phyloP scores from a whole-genome alignment of 1,284 basidiomycete genomes.

The Meripilus lineatus region DNA sequence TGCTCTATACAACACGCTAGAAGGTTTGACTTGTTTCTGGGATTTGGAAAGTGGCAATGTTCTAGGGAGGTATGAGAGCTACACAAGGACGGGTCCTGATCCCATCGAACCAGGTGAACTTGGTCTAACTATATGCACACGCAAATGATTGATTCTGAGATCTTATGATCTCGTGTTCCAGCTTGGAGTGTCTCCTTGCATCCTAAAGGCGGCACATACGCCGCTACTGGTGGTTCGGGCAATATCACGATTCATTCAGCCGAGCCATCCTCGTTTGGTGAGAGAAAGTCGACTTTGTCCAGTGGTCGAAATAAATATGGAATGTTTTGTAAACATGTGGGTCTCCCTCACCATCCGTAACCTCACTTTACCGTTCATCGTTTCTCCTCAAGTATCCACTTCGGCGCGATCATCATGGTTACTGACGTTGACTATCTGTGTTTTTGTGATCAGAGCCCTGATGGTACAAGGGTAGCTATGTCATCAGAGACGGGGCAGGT shows the following conservation, averaged over 20 bases:
- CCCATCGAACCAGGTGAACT: slow-evolving; percentile 69
- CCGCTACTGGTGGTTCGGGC: slow-evolving; percentile 73
- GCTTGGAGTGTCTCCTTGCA: slow-evolving; percentile 82
- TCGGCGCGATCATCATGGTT: slow-evolving; percentile 5
- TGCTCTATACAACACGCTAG: slow-evolving; percentile 74
- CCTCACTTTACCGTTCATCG: not conserved
- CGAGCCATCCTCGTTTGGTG: slow-evolving; percentile 55
- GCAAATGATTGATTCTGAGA: not conserved
- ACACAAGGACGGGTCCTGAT: slow-evolving; percentile 44
- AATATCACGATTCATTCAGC: slow-evolving; percentile 67
- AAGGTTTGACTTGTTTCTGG: slow-evolving; percentile 73
- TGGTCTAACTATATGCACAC: not conserved
- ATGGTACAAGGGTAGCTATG: slow-evolving; percentile 74
- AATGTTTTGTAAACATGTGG: slow-evolving; percentile 73
- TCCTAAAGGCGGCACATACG: slow-evolving; percentile 68
- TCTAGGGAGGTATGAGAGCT: slow-evolving; percentile 68
- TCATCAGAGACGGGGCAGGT: slow-evolving; percentile 80
- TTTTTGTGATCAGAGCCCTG: slow-evolving; percentile 67
- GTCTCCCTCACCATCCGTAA: slow-evolving; percentile 25
- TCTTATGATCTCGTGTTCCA: slow-evolving; percentile 20
- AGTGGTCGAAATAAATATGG: slow-evolving; percentile 79
- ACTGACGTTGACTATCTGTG: slow-evolving; percentile 14
- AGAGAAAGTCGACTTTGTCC: slow-evolving; percentile 48
- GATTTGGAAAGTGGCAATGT: slow-evolving; percentile 58
- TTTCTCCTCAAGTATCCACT: slow-evolving; percentile 5